These are phyloP conservation scores for Venturia oleaginea DNA, from an alignment of 2,329 filamentous ascomycete species.

Conservation along the genomic window DNA sequence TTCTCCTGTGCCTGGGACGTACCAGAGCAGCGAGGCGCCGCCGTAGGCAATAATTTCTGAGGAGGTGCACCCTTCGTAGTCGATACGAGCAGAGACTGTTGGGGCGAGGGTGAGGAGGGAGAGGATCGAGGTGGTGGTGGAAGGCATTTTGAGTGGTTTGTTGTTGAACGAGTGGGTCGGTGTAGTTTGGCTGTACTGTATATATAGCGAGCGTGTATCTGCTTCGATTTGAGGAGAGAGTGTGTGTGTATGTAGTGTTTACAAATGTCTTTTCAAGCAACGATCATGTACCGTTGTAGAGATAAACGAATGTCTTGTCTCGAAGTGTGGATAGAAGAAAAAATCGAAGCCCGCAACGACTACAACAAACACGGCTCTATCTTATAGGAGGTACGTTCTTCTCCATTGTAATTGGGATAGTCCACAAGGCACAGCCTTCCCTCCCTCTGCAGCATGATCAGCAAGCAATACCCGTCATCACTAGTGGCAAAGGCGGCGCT, in stretches of 20 bases:
- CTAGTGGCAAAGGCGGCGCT: neutral
- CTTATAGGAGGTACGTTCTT: neutral
- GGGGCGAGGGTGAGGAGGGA: constrained; percentile 24
- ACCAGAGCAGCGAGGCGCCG: constrained; percentile 47
- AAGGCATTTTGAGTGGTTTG: constrained; percentile 17
- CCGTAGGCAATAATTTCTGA: constrained; percentile 25
- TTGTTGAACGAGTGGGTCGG: neutral
- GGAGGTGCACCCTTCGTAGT: constrained; percentile 37
- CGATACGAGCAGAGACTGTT: constrained; percentile 26
- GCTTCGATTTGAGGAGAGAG: neutral
- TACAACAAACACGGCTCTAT: neutral
- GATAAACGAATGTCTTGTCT: too few species aligned
- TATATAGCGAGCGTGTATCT: neutral
- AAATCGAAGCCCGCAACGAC: neutral
- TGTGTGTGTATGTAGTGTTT: too few species aligned
- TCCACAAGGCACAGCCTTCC: constrained; percentile 1
- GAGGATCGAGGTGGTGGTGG: constrained; percentile 20
- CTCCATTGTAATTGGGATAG: neutral
- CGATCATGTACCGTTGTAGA: too few species aligned
- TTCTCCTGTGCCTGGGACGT: constrained; percentile 54
- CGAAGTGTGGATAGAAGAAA: neutral
- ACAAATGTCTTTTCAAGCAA: too few species aligned
- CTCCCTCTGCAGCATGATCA: neutral
- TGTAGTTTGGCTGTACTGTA: neutral
- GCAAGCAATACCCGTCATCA: neutral